A percentile compares a stretch with the other conserved stretches of the same genome.
phyloP scores from a whole-genome alignment of 257 asterid genomes.

The Fraxinus excelsior region DNA sequence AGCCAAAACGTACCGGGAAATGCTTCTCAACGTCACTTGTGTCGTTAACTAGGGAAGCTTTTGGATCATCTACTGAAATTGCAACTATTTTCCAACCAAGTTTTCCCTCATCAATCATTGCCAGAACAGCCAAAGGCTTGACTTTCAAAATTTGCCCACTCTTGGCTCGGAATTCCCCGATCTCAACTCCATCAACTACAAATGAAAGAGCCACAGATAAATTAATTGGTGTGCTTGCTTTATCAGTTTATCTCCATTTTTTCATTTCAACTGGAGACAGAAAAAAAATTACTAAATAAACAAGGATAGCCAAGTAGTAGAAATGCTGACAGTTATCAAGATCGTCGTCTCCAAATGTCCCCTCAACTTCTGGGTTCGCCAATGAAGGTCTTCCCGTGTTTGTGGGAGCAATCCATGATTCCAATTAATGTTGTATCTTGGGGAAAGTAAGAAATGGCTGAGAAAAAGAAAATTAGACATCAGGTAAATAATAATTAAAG shows the following conservation, averaged over 20 bases:
- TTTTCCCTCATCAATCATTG: conserved; percentile 98
- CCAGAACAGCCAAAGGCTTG: conserved; percentile 95
- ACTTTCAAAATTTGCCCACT: conserved; percentile 84
- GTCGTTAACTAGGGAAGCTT: conserved; percentile 91
- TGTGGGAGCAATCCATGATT: conserved; percentile 98
- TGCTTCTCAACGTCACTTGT: conserved; percentile 92
- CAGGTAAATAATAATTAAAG: neutral
- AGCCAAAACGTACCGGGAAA: conserved; percentile 66
- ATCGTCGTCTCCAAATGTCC: conserved; percentile 96
- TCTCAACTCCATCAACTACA: conserved; percentile 96
- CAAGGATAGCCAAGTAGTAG: conserved; percentile 2
- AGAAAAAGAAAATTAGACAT: conserved; percentile 11
- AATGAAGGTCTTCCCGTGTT: conserved; percentile 95
- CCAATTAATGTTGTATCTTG: conserved; percentile 92
- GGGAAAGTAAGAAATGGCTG: conserved; percentile 22
- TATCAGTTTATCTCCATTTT: neutral
- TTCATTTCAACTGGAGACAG: neutral
- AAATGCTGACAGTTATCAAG: conserved; percentile 52
- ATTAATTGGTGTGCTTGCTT: neutral
- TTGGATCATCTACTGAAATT: conserved; percentile 90
- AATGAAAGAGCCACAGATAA: conserved; percentile 28
- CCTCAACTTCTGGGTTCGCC: conserved; percentile 87
- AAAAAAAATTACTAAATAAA: conserved; percentile 13
- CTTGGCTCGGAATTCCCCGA: conserved; percentile 66
- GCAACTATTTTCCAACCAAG: conserved; percentile 98